A percentile compares a stretch with the other conserved stretches of the same genome.
These are phyloP conservation scores for Tetrapisispora phaffii DNA, from an alignment of 805 yeast genomes.

Conservation along the genomic window DNA sequence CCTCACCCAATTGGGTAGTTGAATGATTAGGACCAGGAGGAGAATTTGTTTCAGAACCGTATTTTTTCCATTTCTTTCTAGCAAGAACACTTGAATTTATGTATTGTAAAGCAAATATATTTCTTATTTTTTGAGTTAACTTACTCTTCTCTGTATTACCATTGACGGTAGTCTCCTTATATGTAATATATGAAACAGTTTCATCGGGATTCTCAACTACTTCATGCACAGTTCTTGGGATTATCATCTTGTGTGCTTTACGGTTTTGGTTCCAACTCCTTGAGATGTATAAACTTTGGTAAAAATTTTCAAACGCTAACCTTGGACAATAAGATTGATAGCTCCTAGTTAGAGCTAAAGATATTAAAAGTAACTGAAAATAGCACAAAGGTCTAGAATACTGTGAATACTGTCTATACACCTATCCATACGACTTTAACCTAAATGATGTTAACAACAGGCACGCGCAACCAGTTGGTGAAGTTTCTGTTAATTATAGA, in stretches of 20 bases:
- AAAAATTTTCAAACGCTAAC: too few species aligned
- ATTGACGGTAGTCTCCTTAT: constrained; percentile 46
- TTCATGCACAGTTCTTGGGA: constrained; percentile 26
- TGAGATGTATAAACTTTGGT: too few species aligned
- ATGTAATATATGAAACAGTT: constrained; percentile 77
- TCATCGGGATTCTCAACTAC: constrained; percentile 76
- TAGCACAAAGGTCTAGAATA: too few species aligned
- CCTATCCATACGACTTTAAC: too few species aligned
- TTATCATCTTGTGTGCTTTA: not conserved
- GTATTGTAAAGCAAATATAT: constrained; percentile 63
- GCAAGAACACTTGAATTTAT: constrained; percentile 78
- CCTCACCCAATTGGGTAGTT: constrained; percentile 84
- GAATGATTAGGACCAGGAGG: constrained; percentile 81
- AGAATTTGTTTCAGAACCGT: constrained; percentile 65
- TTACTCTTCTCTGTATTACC: constrained; percentile 63
- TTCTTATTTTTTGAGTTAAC: constrained; percentile 74
- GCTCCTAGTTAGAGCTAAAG: too few species aligned
- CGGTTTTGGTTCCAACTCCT: not conserved
- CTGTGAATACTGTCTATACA: too few species aligned
- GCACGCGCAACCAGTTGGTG: too few species aligned
- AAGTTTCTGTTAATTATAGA: too few species aligned
- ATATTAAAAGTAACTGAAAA: too few species aligned
- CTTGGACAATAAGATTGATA: too few species aligned
- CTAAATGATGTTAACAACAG: too few species aligned
- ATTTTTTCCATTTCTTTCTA: constrained; percentile 80